Conservation (phyloP, 1,284 basidiomycete species). For the Dichomitus squalens region DNA sequence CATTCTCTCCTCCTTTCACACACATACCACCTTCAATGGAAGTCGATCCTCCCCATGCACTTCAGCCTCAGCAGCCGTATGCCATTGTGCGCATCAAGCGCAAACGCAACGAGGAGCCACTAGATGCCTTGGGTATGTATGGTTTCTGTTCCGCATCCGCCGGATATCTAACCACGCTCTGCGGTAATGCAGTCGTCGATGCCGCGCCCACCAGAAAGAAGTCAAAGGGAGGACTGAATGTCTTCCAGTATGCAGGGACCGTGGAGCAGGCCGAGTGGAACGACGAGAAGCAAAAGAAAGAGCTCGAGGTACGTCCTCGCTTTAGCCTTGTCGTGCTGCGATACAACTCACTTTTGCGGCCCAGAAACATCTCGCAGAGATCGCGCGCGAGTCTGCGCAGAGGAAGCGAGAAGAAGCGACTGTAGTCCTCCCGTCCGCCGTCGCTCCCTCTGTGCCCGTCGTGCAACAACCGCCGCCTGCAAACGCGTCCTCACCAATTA, state of each 20-base stretch:
- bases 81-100: slow-evolving; percentile 79
- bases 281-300: slow-evolving; percentile 54
- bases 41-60: slow-evolving; percentile 14
- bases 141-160: not conserved
- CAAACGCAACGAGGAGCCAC: slow-evolving; percentile 76
- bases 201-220: slow-evolving; percentile 61
- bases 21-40: slow-evolving; percentile 9
- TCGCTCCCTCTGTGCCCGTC: not conserved
- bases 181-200: slow-evolving; percentile 58
- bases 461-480: not conserved
- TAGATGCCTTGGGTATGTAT: slow-evolving; percentile 69
- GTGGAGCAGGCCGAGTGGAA: slow-evolving; percentile 72
- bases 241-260: slow-evolving; percentile 79
- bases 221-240: slow-evolving; percentile 55
- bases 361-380: slow-evolving; percentile 19
- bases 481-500: not conserved
- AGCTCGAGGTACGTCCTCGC: slow-evolving; percentile 49
- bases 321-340: not conserved
- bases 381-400: slow-evolving; percentile 22
- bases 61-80: slow-evolving; percentile 42
- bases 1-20: not conserved
- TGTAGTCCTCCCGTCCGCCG: slow-evolving; percentile 4
- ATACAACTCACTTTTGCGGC: not conserved
- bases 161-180: not conserved
- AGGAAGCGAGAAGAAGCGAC: slow-evolving; percentile 10